Percentiles rank a stretch among this genome's conserved stretches.
Evolutionary conservation across 768 basidiomycete genomes (phyloP).

Genomic region (Rhizopogon roseolus): DNA sequence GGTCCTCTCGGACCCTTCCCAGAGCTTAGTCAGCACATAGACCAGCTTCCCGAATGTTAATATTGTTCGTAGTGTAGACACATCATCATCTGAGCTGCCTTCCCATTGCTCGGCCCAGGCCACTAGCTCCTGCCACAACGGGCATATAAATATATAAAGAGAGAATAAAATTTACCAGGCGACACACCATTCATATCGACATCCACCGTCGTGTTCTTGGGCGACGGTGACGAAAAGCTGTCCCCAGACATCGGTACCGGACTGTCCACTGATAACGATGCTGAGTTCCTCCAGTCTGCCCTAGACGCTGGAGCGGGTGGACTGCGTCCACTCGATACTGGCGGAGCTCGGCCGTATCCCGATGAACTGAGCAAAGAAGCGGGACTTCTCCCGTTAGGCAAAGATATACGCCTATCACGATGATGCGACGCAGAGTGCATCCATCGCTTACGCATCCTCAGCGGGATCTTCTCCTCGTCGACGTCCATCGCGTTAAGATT

Average conservation of each 20-base stretch:
- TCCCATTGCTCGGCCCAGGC: too few species aligned
- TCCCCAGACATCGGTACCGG: neutral
- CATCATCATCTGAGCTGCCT: too few species aligned
- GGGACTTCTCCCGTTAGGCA: neutral
- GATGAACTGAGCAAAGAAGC: too few species aligned
- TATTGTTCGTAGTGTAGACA: too few species aligned
- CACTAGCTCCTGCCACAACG: too few species aligned
- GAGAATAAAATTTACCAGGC: conserved; percentile 14
- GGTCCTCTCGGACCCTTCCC: too few species aligned
- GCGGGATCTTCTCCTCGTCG: conserved; percentile 43
- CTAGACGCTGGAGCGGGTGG: conserved; percentile 9
- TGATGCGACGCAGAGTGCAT: conserved; percentile 11
- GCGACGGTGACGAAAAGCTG: neutral
- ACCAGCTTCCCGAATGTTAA: too few species aligned
- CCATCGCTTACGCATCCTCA: conserved; percentile 57
- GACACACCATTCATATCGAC: conserved; percentile 17
- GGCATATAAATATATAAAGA: neutral
- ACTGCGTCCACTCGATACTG: neutral
- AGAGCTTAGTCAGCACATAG: too few species aligned
- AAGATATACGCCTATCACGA: neutral
- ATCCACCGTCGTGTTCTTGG: conserved; percentile 5
- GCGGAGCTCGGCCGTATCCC: neutral
- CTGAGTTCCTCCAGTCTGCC: conserved; percentile 19
- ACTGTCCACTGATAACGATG: conserved; percentile 10
- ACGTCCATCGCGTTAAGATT: conserved; percentile 12